Conservation (phyloP, 1,284 basidiomycete genomes). For the Cutaneotrichosporon sp. region DNA sequence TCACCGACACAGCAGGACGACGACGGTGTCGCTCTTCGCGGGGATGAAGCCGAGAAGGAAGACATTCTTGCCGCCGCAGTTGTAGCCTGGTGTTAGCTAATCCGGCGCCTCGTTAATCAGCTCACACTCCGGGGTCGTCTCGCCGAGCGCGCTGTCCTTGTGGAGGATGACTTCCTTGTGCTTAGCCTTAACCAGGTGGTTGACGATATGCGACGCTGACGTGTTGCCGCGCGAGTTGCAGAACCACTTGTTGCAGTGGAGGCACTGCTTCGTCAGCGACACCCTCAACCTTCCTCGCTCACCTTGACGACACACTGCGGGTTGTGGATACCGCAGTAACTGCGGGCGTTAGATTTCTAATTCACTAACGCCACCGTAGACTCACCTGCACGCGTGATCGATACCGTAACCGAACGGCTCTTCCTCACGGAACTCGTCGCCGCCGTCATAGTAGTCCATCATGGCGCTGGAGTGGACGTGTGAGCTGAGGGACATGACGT, state of each 20-base stretch:
- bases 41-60: slow-evolving; percentile 99
- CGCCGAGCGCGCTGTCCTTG: slow-evolving; percentile 89
- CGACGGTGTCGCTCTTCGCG: slow-evolving; percentile 97
- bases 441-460: slow-evolving; percentile 64
- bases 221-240: slow-evolving; percentile 99
- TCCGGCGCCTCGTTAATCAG: not conserved
- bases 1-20: slow-evolving; percentile 93
- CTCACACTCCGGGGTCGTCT: slow-evolving; percentile 89
- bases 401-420: slow-evolving; percentile 72
- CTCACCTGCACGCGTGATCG: slow-evolving; percentile 92
- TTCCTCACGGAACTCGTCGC: slow-evolving; percentile 82
- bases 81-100: slow-evolving; percentile 62
- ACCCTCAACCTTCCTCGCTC: slow-evolving; percentile 11
- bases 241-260: slow-evolving; percentile 97
- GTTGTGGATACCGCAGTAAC: slow-evolving; percentile 98
- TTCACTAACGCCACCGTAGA: not conserved
- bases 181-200: slow-evolving; percentile 96
- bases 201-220: slow-evolving; percentile 97
- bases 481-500: slow-evolving; percentile 27
- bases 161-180: slow-evolving; percentile 99
- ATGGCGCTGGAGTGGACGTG: slow-evolving; percentile 21
- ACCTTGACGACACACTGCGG: slow-evolving; percentile 91
- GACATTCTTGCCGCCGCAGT: slow-evolving; percentile 99
- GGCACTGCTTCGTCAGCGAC: slow-evolving; percentile 58
- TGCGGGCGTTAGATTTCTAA: slow-evolving; percentile 42